A percentile compares a stretch with the other conserved stretches of the same genome.
These are phyloP conservation scores for Kurtzmaniella natalensis DNA, from an alignment of 1,139 yeast genomes.

Conservation along the genomic window DNA sequence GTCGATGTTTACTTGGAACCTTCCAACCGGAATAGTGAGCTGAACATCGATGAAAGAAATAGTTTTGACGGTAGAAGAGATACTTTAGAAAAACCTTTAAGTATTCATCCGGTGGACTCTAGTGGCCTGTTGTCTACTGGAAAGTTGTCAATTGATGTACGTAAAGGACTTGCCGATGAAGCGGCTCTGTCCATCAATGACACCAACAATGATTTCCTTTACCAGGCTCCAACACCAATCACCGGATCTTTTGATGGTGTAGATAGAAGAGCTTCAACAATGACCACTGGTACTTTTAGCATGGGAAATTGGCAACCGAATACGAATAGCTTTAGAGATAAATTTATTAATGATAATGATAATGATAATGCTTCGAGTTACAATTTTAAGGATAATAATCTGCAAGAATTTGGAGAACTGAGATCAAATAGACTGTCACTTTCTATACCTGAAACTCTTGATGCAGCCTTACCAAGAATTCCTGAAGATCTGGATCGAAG, in stretches of 20 bases:
- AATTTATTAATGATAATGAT: constrained; percentile 46
- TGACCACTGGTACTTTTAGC: constrained; percentile 37
- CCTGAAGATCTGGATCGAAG: constrained; percentile 28
- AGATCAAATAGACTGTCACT: constrained; percentile 11
- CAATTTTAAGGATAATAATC: background rate
- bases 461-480: constrained; percentile 36
- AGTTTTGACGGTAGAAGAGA: constrained; percentile 21
- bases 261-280: constrained; percentile 32
- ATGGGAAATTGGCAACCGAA: constrained; percentile 54
- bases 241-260: constrained; percentile 1
- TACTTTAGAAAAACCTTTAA: constrained; percentile 35
- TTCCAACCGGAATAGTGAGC: background rate
- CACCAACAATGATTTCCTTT: constrained; percentile 2
- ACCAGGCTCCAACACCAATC: constrained; percentile 4
- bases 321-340: constrained; percentile 46
- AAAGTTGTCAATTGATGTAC: constrained; percentile 26
- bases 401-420: background rate
- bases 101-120: constrained; percentile 5
- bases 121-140: constrained; percentile 41
- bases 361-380: constrained; percentile 21
- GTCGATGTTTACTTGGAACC: background rate
- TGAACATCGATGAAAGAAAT: background rate
- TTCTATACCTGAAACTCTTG: constrained; percentile 43
- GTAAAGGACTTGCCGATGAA: no score
- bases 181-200: constrained; percentile 6